Percentiles rank a stretch among this genome's conserved stretches.
Evolutionary conservation across 2,329 filamentous ascomycete species (phyloP).

Genomic region (Aspergillus felis): DNA sequence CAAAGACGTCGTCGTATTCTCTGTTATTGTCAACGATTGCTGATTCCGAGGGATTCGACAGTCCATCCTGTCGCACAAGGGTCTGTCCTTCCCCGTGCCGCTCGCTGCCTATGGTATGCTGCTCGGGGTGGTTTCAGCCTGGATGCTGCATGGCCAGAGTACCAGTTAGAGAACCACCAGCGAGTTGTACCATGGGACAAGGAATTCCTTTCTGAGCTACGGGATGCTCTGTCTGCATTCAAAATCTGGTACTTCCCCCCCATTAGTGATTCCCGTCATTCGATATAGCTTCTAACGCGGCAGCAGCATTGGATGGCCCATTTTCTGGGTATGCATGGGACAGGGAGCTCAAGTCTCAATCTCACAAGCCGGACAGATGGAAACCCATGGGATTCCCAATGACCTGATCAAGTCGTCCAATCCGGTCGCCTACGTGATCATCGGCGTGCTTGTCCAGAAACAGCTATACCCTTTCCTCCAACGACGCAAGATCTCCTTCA

Average conservation of each 20-base stretch:
- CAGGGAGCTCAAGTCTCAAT: slow-evolving; percentile 22
- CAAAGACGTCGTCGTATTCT: too few relatives aligned
- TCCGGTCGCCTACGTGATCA: slow-evolving; percentile 57
- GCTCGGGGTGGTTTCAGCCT: neutral
- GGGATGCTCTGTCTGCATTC: neutral
- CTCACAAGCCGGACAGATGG: slow-evolving; percentile 55
- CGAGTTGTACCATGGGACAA: slow-evolving; percentile 1
- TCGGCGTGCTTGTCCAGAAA: slow-evolving; percentile 50
- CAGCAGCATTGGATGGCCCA: slow-evolving; percentile 7
- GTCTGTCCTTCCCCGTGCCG: neutral
- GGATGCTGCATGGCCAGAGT: neutral
- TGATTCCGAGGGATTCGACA: neutral
- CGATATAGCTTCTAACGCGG: neutral
- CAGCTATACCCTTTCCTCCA: slow-evolving; percentile 57
- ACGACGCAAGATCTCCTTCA: slow-evolving; percentile 51
- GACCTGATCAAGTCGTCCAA: slow-evolving; percentile 60
- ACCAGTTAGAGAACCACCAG: neutral
- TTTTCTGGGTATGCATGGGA: slow-evolving; percentile 13
- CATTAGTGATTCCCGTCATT: neutral
- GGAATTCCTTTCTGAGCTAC: neutral
- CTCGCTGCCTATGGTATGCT: neutral
- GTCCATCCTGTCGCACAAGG: neutral
- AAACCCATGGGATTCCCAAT: slow-evolving; percentile 51
- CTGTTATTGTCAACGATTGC: too few relatives aligned
- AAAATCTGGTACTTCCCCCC: neutral